These are phyloP conservation scores for Phytophthora rubi DNA, from an alignment of 352 stramenopile genomes.

Conservation along the genomic window DNA sequence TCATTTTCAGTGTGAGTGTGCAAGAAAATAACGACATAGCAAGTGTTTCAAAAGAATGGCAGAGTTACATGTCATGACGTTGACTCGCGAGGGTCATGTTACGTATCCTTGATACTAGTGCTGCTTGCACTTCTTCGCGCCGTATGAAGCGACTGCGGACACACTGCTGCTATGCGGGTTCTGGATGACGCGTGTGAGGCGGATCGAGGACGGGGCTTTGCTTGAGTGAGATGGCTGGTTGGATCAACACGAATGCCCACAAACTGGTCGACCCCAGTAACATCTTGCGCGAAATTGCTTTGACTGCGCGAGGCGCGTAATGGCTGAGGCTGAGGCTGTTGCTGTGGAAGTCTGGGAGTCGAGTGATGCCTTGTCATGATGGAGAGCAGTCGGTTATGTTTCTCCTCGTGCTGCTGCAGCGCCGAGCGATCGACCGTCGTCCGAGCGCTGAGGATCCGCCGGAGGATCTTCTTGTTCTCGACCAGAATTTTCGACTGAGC, in stretches of 20 bases:
- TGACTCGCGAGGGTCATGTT: slow-evolving; percentile 37
- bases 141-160: slow-evolving; percentile 11
- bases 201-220: slow-evolving; percentile 23
- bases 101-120: slow-evolving; percentile 34
- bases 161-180: slow-evolving; percentile 5
- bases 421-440: slow-evolving; percentile 48
- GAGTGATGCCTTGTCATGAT: slow-evolving; percentile 53
- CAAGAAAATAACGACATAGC: too few relatives aligned
- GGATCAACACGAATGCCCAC: slow-evolving; percentile 13
- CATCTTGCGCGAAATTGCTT: slow-evolving; percentile 9
- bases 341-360: slow-evolving; percentile 24
- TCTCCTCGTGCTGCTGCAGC: slow-evolving; percentile 47
- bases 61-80: slow-evolving; percentile 5
- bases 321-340: slow-evolving; percentile 2
- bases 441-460: slow-evolving; percentile 52
- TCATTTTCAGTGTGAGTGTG: too few relatives aligned
- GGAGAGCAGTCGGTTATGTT: slow-evolving; percentile 44
- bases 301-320: slow-evolving; percentile 25
- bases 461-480: slow-evolving; percentile 62
- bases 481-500: slow-evolving; percentile 47
- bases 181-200: slow-evolving; percentile 15
- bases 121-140: slow-evolving; percentile 17
- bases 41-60: too few relatives aligned
- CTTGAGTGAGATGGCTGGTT: slow-evolving; percentile 15
- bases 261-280: not conserved